Percentiles rank a stretch among this genome's conserved stretches.
Evolutionary conservation across 306 rosid species (phyloP).

Genomic region (Alnus rubra): DNA sequence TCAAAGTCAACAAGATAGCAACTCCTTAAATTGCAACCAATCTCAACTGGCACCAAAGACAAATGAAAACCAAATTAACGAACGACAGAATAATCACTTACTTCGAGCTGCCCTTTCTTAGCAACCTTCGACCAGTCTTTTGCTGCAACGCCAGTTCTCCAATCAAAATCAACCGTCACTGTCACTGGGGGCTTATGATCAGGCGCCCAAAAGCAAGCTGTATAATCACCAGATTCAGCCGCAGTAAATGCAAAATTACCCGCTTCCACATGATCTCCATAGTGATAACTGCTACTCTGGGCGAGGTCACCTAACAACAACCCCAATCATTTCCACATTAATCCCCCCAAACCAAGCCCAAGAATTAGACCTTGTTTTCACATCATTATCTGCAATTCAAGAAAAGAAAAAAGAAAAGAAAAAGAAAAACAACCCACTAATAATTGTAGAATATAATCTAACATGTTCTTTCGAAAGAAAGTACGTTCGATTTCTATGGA

Average conservation of each 20-base stretch:
- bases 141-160: constrained; percentile 87
- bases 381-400: constrained; percentile 2
- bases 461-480: no score
- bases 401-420: not conserved
- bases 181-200: constrained; percentile 40
- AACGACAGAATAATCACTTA: constrained; percentile 37
- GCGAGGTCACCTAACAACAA: constrained; percentile 68
- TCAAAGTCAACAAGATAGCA: not conserved
- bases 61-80: constrained; percentile 8
- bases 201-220: constrained; percentile 69
- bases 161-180: constrained; percentile 71
- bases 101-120: constrained; percentile 88
- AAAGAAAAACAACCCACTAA: not conserved
- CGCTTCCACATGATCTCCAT: constrained; percentile 57
- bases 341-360: constrained; percentile 27
- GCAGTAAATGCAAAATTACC: constrained; percentile 86
- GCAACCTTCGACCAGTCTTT: constrained; percentile 94
- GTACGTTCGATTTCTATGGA: no score
- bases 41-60: constrained; percentile 4
- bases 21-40: not conserved
- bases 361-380: not conserved
- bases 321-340: constrained; percentile 35
- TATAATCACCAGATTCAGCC: constrained; percentile 70
- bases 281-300: constrained; percentile 65
- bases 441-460: no score